These are phyloP conservation scores for Cutaneotrichosporon sp. DNA, from an alignment of 1,284 basidiomycete species.

Conservation along the genomic window DNA sequence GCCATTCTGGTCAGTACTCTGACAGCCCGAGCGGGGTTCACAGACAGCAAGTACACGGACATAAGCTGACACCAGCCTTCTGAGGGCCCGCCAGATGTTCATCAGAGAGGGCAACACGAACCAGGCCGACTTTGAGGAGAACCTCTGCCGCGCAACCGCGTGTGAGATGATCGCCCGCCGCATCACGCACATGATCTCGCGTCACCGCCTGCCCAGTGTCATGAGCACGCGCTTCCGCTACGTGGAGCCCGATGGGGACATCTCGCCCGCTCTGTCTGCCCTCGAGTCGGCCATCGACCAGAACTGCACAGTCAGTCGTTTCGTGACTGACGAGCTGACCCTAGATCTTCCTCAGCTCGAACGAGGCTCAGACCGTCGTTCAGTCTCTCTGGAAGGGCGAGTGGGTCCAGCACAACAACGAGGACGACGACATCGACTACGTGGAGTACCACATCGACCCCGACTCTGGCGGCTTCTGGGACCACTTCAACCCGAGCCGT, in stretches of 20 bases:
- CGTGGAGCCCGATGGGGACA: constrained; percentile 71
- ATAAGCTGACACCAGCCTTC: constrained; percentile 65
- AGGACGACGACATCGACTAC: constrained; percentile 56
- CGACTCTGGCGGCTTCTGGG: constrained; percentile 61
- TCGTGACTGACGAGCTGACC: constrained; percentile 5
- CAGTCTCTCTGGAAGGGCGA: constrained; percentile 73
- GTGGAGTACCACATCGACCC: constrained; percentile 46
- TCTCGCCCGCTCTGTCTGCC: constrained; percentile 70
- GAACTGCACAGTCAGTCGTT: constrained; percentile 52
- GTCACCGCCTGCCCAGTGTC: constrained; percentile 66
- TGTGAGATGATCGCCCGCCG: constrained; percentile 86
- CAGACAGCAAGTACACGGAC: neutral
- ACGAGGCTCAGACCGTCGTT: constrained; percentile 72
- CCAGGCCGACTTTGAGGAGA: constrained; percentile 80
- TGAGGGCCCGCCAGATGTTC: constrained; percentile 77
- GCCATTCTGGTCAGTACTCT: constrained; percentile 45
- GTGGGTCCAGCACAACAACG: constrained; percentile 73
- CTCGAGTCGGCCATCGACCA: constrained; percentile 83
- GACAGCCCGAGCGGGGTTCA: neutral
- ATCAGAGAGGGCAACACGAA: constrained; percentile 57
- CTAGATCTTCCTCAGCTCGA: constrained; percentile 81
- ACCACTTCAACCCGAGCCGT: constrained; percentile 73
- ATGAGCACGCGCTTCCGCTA: constrained; percentile 74
- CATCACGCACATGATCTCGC: constrained; percentile 68
- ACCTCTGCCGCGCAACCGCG: constrained; percentile 74